A percentile compares a stretch with the other conserved stretches of the same genome.
phyloP scores from a whole-genome alignment of 1,284 basidiomycete genomes.

The Cutaneotrichosporon cavernicola region DNA sequence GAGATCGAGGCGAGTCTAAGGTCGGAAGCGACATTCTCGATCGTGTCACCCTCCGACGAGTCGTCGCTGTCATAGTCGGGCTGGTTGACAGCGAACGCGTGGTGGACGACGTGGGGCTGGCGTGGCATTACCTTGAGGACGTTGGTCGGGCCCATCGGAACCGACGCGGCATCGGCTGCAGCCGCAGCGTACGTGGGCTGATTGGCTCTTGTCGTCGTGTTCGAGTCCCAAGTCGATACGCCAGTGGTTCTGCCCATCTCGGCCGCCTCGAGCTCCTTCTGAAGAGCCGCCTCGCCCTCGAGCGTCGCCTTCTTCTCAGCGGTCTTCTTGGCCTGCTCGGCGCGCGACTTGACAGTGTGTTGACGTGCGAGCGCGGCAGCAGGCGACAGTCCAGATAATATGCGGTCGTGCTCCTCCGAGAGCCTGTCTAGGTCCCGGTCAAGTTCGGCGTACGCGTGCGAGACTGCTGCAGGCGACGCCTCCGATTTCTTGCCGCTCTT shows the following conservation, averaged over 20 bases:
- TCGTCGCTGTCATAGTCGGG: constrained; percentile 65
- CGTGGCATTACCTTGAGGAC: constrained; percentile 18
- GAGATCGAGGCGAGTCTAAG: constrained; percentile 13
- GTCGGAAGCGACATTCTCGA: constrained; percentile 60
- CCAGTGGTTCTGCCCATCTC: constrained; percentile 17
- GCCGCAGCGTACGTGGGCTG: constrained; percentile 4
- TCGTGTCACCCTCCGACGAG: constrained; percentile 42
- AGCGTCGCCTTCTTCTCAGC: constrained; percentile 15
- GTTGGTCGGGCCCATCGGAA: constrained; percentile 2
- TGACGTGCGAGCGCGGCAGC: constrained; percentile 88
- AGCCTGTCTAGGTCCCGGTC: constrained; percentile 78
- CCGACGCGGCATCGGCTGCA: constrained; percentile 1
- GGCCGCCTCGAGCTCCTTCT: background rate
- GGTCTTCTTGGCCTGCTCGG: constrained; percentile 60
- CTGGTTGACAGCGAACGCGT: constrained; percentile 56
- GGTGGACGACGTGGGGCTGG: constrained; percentile 37
- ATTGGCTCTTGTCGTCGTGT: constrained; percentile 62
- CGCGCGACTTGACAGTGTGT: constrained; percentile 69
- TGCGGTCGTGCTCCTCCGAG: constrained; percentile 54
- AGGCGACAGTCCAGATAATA: constrained; percentile 77
- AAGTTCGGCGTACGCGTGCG: constrained; percentile 80
- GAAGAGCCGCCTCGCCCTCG: constrained; percentile 10
- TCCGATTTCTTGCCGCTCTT: constrained; percentile 54
- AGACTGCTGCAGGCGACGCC: constrained; percentile 71
- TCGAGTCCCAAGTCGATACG: constrained; percentile 69